Evolutionary conservation across 257 asterid genomes (phyloP).

Genomic region (Paulownia fortunei): DNA sequence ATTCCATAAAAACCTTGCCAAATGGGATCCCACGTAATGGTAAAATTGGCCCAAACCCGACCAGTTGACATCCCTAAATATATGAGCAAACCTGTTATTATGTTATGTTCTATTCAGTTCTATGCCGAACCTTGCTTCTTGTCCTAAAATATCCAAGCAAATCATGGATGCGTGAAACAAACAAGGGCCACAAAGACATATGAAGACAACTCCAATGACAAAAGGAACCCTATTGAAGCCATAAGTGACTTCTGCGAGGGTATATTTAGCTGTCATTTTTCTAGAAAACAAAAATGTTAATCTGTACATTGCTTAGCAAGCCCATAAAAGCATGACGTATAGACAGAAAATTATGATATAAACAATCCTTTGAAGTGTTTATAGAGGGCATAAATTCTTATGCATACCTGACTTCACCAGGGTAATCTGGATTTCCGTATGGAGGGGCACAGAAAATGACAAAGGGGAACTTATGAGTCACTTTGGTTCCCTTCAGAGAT

Average conservation of each 20-base stretch:
- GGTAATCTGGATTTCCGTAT: constrained; percentile 67
- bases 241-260: constrained; percentile 9
- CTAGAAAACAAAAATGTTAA: background rate
- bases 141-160: constrained; percentile 11
- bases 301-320: background rate
- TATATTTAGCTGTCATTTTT: constrained; percentile 20
- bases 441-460: constrained; percentile 98
- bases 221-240: background rate
- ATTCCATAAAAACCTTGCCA: background rate
- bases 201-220: background rate
- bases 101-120: background rate
- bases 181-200: background rate
- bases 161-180: background rate
- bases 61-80: background rate
- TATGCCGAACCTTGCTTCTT: background rate
- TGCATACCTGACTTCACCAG: constrained; percentile 82
- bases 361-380: constrained; percentile 9
- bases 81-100: background rate
- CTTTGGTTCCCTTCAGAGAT: constrained; percentile 55
- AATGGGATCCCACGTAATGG: no score
- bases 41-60: background rate
- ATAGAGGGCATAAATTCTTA: background rate
- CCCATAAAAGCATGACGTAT: constrained; percentile 3
- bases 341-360: constrained; percentile 6
- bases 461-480: constrained; percentile 67